Evolutionary conservation across 805 yeast genomes (phyloP).

Genomic region (Sugiyamaella valdiviana): DNA sequence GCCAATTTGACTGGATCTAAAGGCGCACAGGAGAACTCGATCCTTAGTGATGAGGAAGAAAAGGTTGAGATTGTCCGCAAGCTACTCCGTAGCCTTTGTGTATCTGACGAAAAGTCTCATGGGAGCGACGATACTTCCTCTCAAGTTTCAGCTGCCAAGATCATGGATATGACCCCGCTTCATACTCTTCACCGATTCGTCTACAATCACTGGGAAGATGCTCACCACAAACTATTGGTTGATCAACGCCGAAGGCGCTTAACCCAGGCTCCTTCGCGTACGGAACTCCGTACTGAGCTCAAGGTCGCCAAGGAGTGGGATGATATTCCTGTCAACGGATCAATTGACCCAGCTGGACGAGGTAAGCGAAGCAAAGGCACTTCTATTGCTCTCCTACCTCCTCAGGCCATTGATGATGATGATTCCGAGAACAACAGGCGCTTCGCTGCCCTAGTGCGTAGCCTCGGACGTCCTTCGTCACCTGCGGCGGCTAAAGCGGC

Average conservation of each 20-base stretch:
- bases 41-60: background rate
- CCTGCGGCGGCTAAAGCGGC: background rate
- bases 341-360: background rate
- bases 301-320: conserved; percentile 1
- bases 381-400: background rate
- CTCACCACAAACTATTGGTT: conserved; percentile 22
- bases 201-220: conserved; percentile 43
- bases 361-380: background rate
- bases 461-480: conserved; percentile 15
- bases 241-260: conserved; percentile 19
- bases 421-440: conserved; percentile 9
- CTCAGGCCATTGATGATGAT: background rate
- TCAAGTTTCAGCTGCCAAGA: conserved; percentile 9
- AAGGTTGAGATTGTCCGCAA: conserved; percentile 2
- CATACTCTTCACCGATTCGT: conserved; percentile 43
- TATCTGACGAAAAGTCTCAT: conserved; percentile 14
- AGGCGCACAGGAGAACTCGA: background rate
- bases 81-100: background rate
- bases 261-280: conserved; percentile 1
- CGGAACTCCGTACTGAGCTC: background rate
- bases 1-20: conserved; percentile 17
- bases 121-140: conserved; percentile 11
- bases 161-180: conserved; percentile 17
- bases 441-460: conserved; percentile 14
- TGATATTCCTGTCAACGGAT: background rate